These are phyloP conservation scores for Middelhovenomyces tepae DNA, from an alignment of 805 yeast genomes.

Conservation along the genomic window DNA sequence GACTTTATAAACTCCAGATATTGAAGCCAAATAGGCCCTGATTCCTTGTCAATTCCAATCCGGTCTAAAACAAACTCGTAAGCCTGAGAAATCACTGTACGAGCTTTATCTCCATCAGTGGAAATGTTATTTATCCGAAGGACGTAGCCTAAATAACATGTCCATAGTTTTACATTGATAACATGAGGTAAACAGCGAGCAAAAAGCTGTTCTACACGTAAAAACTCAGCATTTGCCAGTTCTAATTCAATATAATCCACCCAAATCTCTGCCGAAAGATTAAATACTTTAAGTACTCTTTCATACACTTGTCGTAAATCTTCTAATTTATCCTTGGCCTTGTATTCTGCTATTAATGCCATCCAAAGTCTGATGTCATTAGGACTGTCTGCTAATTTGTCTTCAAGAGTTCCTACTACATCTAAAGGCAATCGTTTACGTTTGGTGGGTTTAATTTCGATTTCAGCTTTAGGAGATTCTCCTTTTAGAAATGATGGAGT, in stretches of 20 bases:
- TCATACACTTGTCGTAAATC: slow-evolving; percentile 52
- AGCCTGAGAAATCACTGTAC: slow-evolving; percentile 66
- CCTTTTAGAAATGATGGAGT: slow-evolving; percentile 1
- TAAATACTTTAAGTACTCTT: slow-evolving; percentile 54
- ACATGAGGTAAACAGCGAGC: slow-evolving; percentile 52
- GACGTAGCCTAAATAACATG: slow-evolving; percentile 68
- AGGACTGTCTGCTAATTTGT: slow-evolving; percentile 43
- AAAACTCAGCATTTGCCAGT: slow-evolving; percentile 54
- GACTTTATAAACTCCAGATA: slow-evolving; percentile 68
- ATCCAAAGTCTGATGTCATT: slow-evolving; percentile 50
- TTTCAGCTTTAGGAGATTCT: neutral
- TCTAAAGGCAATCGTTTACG: slow-evolving; percentile 34
- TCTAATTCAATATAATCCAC: slow-evolving; percentile 58
- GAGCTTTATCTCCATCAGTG: slow-evolving; percentile 75
- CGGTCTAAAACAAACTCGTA: slow-evolving; percentile 72
- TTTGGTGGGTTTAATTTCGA: slow-evolving; percentile 7
- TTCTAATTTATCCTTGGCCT: slow-evolving; percentile 48
- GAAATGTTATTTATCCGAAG: slow-evolving; percentile 56
- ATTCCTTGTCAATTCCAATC: slow-evolving; percentile 69
- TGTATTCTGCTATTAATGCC: slow-evolving; percentile 40
- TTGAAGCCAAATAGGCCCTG: slow-evolving; percentile 71
- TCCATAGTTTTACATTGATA: slow-evolving; percentile 63
- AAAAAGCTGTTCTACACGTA: slow-evolving; percentile 57
- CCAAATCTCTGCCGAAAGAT: slow-evolving; percentile 69
- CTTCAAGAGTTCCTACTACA: slow-evolving; percentile 51